A percentile compares a stretch with the other conserved stretches of the same genome.
Evolutionary conservation across 441 rosid genomes (phyloP).

Genomic region (Gossypium trilobum): DNA sequence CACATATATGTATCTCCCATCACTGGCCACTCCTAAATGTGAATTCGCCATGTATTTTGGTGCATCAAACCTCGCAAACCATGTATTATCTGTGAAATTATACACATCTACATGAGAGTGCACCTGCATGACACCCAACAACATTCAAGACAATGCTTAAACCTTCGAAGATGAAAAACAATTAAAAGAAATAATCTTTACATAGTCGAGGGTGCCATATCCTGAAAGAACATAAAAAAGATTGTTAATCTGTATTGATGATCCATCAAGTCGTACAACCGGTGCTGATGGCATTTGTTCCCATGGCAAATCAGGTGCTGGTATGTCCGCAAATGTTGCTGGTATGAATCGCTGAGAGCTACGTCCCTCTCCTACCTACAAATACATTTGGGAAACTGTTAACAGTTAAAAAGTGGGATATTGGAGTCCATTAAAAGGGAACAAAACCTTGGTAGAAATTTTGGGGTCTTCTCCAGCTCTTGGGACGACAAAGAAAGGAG

Average conservation of each 20-base stretch:
- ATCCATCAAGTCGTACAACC: slow-evolving; percentile 82
- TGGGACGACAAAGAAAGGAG: slow-evolving; percentile 22
- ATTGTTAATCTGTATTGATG: slow-evolving; percentile 55
- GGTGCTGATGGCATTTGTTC: slow-evolving; percentile 71
- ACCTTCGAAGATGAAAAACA: background rate
- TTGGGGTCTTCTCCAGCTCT: background rate
- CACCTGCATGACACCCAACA: slow-evolving; percentile 32
- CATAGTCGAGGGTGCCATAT: slow-evolving; percentile 53
- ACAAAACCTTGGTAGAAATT: slow-evolving; percentile 20
- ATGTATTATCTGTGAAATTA: slow-evolving; percentile 51
- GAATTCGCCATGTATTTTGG: slow-evolving; percentile 84
- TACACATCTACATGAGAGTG: slow-evolving; percentile 80
- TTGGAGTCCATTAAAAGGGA: background rate
- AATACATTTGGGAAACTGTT: background rate
- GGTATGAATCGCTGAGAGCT: slow-evolving; percentile 30
- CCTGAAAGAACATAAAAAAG: slow-evolving; percentile 65
- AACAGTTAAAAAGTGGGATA: background rate
- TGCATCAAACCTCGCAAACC: slow-evolving; percentile 54
- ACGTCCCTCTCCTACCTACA: slow-evolving; percentile 28
- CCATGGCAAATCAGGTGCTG: slow-evolving; percentile 65
- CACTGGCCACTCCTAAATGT: slow-evolving; percentile 66
- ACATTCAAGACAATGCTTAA: background rate
- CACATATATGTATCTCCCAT: slow-evolving; percentile 63
- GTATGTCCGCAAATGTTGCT: slow-evolving; percentile 66
- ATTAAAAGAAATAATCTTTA: slow-evolving; percentile 18